Evolutionary conservation across 139 green algal genomes (phyloP).

Genomic region (Prasinococcaceae sp.): DNA sequence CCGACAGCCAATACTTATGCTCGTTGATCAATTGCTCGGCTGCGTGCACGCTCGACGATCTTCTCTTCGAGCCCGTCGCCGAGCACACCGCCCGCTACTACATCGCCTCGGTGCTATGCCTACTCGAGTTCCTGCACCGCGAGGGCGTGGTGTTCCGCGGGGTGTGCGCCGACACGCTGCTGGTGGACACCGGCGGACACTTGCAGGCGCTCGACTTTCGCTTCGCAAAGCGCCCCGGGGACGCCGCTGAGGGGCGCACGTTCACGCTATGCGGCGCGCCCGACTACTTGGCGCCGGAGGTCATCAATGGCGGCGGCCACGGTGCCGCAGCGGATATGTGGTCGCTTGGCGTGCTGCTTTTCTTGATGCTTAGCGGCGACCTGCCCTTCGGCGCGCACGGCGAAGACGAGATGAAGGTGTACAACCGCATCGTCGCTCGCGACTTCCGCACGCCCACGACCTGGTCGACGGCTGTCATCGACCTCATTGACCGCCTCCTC

Average conservation of each 20-base stretch:
- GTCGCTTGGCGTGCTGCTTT: constrained; percentile 77
- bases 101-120: constrained; percentile 54
- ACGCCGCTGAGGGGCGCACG: constrained; percentile 40
- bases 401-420: constrained; percentile 58
- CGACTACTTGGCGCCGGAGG: constrained; percentile 49
- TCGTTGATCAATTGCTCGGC: no score
- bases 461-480: constrained; percentile 23
- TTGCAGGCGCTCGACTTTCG: constrained; percentile 35
- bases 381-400: constrained; percentile 61
- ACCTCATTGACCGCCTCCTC: constrained; percentile 38
- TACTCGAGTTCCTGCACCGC: constrained; percentile 64
- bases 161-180: constrained; percentile 33
- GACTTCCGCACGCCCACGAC: constrained; percentile 18
- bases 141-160: constrained; percentile 19
- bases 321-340: constrained; percentile 47
- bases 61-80: neutral
- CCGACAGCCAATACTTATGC: no score
- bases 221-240: constrained; percentile 32
- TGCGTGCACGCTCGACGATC: neutral
- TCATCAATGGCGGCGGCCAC: constrained; percentile 39
- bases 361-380: constrained; percentile 61
- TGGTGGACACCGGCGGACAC: constrained; percentile 40
- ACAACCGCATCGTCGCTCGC: constrained; percentile 24
- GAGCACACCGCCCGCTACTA: constrained; percentile 48
- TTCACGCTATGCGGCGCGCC: constrained; percentile 61